A percentile compares a stretch with the other conserved stretches of the same genome.
Conservation (phyloP, 129 eudicot genomes). For the Apium graveolens region DNA sequence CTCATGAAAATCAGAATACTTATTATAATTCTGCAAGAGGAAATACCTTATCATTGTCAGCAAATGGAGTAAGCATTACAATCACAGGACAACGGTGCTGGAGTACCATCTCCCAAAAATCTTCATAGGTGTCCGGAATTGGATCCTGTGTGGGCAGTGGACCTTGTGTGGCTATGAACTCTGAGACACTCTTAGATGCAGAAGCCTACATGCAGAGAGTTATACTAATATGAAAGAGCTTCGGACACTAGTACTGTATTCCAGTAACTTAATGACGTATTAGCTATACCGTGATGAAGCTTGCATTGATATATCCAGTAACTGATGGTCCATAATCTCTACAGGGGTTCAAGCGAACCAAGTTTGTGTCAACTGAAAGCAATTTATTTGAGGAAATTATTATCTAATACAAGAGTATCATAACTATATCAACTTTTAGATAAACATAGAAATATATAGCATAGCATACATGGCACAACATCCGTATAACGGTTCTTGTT, state of each 20-base stretch:
- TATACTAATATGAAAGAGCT: background rate
- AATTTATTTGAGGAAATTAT: conserved; percentile 15
- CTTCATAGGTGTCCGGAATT: conserved; percentile 73
- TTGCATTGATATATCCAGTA: conserved; percentile 88
- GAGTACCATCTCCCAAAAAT: conserved; percentile 97
- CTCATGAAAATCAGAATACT: too few species aligned
- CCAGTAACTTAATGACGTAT: background rate
- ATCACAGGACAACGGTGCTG: conserved; percentile 76
- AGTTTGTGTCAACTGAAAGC: conserved; percentile 66
- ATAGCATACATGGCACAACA: conserved; percentile 69
- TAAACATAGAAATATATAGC: background rate
- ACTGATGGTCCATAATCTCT: conserved; percentile 75
- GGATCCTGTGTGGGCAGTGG: conserved; percentile 18
- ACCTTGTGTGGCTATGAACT: conserved; percentile 97
- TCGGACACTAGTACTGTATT: too few species aligned
- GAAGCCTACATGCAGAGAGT: conserved; percentile 45
- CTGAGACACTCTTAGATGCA: conserved; percentile 59
- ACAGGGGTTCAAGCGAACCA: conserved; percentile 72
- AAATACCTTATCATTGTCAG: conserved; percentile 34
- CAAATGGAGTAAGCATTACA: conserved; percentile 78
- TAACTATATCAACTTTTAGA: background rate
- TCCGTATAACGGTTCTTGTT: conserved; percentile 82
- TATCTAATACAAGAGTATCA: conserved; percentile 1
- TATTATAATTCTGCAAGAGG: too few species aligned
- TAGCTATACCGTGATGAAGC: conserved; percentile 43